Evolutionary conservation across 2,329 filamentous ascomycete genomes (phyloP).

Genomic region (Clarireedia monteithiana): DNA sequence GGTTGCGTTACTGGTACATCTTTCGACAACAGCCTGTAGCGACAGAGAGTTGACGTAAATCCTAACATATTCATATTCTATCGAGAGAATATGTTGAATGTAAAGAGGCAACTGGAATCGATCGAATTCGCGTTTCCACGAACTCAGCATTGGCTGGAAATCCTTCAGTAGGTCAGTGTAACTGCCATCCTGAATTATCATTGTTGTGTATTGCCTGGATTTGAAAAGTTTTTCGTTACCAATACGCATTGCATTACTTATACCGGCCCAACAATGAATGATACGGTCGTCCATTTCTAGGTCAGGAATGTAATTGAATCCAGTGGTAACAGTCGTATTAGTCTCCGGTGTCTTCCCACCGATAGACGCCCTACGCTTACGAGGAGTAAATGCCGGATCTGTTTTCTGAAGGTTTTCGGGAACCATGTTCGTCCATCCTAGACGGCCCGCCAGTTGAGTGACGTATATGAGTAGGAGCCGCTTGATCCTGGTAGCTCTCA

Average conservation of each 20-base stretch:
- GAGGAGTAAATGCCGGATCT: slow-evolving; percentile 47
- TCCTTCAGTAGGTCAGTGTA: slow-evolving; percentile 76
- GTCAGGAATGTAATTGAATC: slow-evolving; percentile 60
- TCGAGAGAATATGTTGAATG: slow-evolving; percentile 70
- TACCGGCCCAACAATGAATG: slow-evolving; percentile 86
- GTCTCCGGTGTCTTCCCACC: slow-evolving; percentile 56
- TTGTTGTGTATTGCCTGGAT: slow-evolving; percentile 78
- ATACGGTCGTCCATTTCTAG: slow-evolving; percentile 61
- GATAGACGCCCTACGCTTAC: slow-evolving; percentile 31
- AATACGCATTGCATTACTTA: slow-evolving; percentile 85
- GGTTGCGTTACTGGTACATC: slow-evolving; percentile 70
- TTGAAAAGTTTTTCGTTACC: slow-evolving; percentile 85
- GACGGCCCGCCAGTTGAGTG: slow-evolving; percentile 83
- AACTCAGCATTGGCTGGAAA: slow-evolving; percentile 68
- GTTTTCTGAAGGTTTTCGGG: slow-evolving; percentile 56
- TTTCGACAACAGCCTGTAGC: slow-evolving; percentile 88
- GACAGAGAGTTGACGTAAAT: slow-evolving; percentile 93
- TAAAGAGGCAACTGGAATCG: slow-evolving; percentile 60
- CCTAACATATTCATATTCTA: slow-evolving; percentile 92
- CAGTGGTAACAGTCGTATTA: slow-evolving; percentile 45
- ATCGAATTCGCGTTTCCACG: slow-evolving; percentile 80
- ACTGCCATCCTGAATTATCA: slow-evolving; percentile 77
- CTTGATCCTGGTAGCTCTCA: slow-evolving; percentile 74
- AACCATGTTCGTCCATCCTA: slow-evolving; percentile 92
- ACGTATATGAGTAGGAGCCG: slow-evolving; percentile 84